phyloP scores from a whole-genome alignment of 805 yeast genomes.

The Nadsonia fulvescens region DNA sequence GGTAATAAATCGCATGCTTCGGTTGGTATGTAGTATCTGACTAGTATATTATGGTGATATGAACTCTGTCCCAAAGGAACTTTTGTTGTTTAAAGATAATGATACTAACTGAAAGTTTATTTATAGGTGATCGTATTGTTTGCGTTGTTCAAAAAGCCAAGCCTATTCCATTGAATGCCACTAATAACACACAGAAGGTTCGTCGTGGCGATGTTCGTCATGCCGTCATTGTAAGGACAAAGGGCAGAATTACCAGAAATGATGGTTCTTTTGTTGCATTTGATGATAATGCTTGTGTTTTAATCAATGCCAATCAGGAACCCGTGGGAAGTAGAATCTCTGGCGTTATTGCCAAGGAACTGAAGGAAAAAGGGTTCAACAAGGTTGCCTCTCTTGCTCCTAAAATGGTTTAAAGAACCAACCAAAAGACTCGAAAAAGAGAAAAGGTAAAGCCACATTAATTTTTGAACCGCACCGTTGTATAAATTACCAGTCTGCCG shows the following conservation, averaged over 20 bases:
- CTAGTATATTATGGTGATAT: too few relatives aligned
- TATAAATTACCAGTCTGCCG: too few relatives aligned
- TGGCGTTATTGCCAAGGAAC: constrained; percentile 80
- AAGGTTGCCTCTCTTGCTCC: constrained; percentile 88
- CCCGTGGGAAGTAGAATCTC: constrained; percentile 89
- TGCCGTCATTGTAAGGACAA: constrained; percentile 89
- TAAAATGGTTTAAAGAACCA: constrained; percentile 44
- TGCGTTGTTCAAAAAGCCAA: constrained; percentile 86
- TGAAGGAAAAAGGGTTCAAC: constrained; percentile 63
- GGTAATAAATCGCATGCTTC: constrained; percentile 67
- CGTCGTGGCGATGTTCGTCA: constrained; percentile 91
- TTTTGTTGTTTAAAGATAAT: too few relatives aligned
- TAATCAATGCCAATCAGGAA: constrained; percentile 80
- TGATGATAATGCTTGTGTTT: constrained; percentile 94
- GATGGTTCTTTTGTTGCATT: constrained; percentile 80
- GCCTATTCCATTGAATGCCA: constrained; percentile 58
- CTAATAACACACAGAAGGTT: constrained; percentile 50
- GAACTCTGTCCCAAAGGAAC: too few relatives aligned
- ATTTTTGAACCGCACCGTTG: too few relatives aligned
- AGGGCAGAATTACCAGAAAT: constrained; percentile 54
- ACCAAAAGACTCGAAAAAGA: too few relatives aligned
- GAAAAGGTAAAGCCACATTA: too few relatives aligned
- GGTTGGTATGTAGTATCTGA: constrained; percentile 23
- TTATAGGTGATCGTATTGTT: constrained; percentile 69
- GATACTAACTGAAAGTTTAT: too few relatives aligned